A percentile compares a stretch with the other conserved stretches of the same genome.
Evolutionary conservation across 2,329 filamentous ascomycete genomes (phyloP).

Genomic region (Penicillium sp.): DNA sequence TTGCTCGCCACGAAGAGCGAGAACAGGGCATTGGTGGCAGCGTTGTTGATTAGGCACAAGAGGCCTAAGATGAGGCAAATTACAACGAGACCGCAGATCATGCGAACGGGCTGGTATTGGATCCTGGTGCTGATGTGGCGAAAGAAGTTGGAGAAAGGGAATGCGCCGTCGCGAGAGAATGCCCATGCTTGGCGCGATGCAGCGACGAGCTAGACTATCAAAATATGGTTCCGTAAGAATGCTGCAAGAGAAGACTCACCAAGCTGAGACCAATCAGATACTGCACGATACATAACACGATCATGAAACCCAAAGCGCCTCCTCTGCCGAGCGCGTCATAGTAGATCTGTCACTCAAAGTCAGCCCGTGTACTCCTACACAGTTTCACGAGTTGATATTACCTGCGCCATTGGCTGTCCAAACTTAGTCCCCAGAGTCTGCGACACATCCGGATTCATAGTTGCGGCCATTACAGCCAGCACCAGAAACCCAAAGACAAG

Average conservation of each 20-base stretch:
- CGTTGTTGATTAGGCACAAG: slow-evolving; percentile 59
- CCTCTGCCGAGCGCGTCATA: slow-evolving; percentile 62
- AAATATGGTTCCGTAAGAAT: too few relatives aligned
- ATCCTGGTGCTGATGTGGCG: slow-evolving; percentile 57
- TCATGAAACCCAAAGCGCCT: slow-evolving; percentile 61
- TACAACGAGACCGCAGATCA: slow-evolving; percentile 57
- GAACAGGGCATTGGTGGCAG: slow-evolving; percentile 62
- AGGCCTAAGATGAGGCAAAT: slow-evolving; percentile 57
- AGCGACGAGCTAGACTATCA: slow-evolving; percentile 50
- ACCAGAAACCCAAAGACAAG: slow-evolving; percentile 57
- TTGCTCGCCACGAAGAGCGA: slow-evolving; percentile 58
- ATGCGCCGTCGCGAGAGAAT: slow-evolving; percentile 62
- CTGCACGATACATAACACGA: slow-evolving; percentile 61
- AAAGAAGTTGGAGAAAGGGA: slow-evolving; percentile 62
- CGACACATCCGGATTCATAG: slow-evolving; percentile 56
- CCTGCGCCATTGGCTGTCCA: slow-evolving; percentile 61
- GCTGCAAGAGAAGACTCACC: slow-evolving; percentile 18
- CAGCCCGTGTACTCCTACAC: neutral
- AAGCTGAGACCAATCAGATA: slow-evolving; percentile 63
- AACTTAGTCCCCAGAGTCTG: slow-evolving; percentile 50
- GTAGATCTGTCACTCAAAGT: slow-evolving; percentile 50
- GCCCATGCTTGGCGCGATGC: slow-evolving; percentile 64
- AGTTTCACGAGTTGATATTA: slow-evolving; percentile 4
- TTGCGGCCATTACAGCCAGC: slow-evolving; percentile 59
- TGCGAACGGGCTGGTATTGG: slow-evolving; percentile 59